Conservation (phyloP, 2,329 filamentous ascomycete species). For the Fusarium siculi region DNA sequence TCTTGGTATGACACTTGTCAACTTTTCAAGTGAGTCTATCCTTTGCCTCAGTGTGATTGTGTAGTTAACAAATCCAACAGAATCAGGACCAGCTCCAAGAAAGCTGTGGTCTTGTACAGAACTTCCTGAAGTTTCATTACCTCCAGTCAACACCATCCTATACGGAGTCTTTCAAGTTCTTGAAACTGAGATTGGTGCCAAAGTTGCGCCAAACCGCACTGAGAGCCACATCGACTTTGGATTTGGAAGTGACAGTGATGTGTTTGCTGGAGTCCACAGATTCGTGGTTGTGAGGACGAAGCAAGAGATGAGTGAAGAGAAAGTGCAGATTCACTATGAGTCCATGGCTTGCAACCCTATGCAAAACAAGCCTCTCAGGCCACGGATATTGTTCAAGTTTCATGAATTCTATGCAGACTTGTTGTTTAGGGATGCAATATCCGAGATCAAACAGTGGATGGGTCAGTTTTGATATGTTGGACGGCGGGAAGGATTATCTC, state of each 20-base stretch:
- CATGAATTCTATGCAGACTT: conserved; percentile 42
- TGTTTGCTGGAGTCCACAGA: conserved; percentile 46
- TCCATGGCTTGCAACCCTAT: conserved; percentile 44
- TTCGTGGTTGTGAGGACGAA: conserved; percentile 40
- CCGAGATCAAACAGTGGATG: conserved; percentile 35
- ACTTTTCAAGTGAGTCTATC: conserved; percentile 27
- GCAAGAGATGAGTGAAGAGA: not conserved
- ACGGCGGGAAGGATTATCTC: not conserved
- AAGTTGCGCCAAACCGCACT: not conserved
- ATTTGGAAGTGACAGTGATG: conserved; percentile 41
- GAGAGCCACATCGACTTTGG: conserved; percentile 46
- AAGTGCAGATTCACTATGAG: conserved; percentile 37
- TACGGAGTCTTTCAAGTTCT: conserved; percentile 46
- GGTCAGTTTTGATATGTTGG: not conserved
- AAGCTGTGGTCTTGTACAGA: conserved; percentile 35
- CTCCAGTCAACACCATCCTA: conserved; percentile 32
- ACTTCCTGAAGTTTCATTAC: conserved; percentile 31
- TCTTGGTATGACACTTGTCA: conserved; percentile 15
- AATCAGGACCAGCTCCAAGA: not conserved
- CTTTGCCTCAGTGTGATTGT: fast-evolving
- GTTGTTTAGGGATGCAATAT: conserved; percentile 43
- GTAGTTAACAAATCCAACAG: conserved; percentile 4
- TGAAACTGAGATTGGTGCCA: conserved; percentile 11
- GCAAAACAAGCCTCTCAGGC: conserved; percentile 23
- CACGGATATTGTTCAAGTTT: conserved; percentile 32